These are phyloP conservation scores for Tetracladium setigerum DNA, from an alignment of 495 filamentous ascomycete genomes.

Conservation along the genomic window DNA sequence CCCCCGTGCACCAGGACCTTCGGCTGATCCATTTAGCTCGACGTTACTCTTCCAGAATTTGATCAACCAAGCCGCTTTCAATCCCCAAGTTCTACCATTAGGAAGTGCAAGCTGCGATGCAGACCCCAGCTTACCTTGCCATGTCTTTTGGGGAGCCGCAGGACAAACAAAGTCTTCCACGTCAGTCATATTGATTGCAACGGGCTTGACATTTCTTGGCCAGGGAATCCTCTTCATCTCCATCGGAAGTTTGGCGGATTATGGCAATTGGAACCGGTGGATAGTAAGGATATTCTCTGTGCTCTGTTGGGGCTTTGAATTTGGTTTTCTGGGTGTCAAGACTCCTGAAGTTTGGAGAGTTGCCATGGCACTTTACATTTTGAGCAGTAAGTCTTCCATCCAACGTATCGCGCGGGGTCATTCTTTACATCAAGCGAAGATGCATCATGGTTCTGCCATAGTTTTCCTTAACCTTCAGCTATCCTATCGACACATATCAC, in stretches of 20 bases:
- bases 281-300: conserved; percentile 18
- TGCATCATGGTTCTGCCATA: no score
- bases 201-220: conserved; percentile 17
- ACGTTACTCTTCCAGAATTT: conserved; percentile 22
- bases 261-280: conserved; percentile 22
- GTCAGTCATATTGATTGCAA: conserved; percentile 18
- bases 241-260: conserved; percentile 21
- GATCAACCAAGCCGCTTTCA: conserved; percentile 20
- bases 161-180: conserved; percentile 16
- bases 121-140: conserved; percentile 14
- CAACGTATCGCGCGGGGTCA: not conserved
- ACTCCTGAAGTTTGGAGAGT: conserved; percentile 14
- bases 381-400: conserved; percentile 16
- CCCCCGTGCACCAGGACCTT: not conserved
- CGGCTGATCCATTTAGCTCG: conserved; percentile 2
- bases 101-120: conserved; percentile 13
- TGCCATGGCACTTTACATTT: conserved; percentile 20
- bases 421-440: not conserved
- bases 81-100: conserved; percentile 17
- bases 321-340: conserved; percentile 20
- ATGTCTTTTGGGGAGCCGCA: conserved; percentile 20
- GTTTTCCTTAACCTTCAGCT: no score
- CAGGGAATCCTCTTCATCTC: conserved; percentile 18
- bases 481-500: not conserved
- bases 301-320: conserved; percentile 19